Evolutionary conservation across 768 basidiomycete species (phyloP).

Genomic region (Auriscalpium vulgare): DNA sequence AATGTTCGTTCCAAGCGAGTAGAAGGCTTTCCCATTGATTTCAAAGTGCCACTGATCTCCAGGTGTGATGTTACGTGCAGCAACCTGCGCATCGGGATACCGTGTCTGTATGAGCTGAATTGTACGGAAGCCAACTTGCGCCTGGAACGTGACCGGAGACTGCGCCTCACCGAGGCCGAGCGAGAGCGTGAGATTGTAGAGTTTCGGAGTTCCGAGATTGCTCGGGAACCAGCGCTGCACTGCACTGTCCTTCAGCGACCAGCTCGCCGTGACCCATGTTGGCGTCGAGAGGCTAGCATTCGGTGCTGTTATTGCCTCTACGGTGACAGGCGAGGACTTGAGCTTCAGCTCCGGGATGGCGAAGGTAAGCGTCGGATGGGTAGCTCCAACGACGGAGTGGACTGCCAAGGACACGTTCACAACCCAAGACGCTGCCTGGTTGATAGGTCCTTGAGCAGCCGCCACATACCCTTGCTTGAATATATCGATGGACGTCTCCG

Average conservation of each 20-base stretch:
- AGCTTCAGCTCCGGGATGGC: slow-evolving; percentile 40
- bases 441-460: slow-evolving; percentile 22
- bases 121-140: slow-evolving; percentile 50
- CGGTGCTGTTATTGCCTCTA: too few species aligned
- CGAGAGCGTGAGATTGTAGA: slow-evolving; percentile 43
- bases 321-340: slow-evolving; percentile 26
- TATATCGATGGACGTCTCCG: slow-evolving; percentile 46
- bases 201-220: slow-evolving; percentile 47
- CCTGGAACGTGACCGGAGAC: slow-evolving; percentile 26
- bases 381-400: slow-evolving; percentile 31
- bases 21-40: slow-evolving; percentile 50
- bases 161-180: slow-evolving; percentile 23
- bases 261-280: slow-evolving; percentile 35
- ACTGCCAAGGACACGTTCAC: slow-evolving; percentile 46
- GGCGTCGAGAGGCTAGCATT: slow-evolving; percentile 16
- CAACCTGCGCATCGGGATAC: slow-evolving; percentile 37
- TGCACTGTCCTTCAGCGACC: slow-evolving; percentile 37
- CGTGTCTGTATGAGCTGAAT: slow-evolving; percentile 43
- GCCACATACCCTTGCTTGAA: slow-evolving; percentile 44
- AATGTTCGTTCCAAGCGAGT: slow-evolving; percentile 47
- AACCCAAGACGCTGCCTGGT: slow-evolving; percentile 46
- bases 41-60: slow-evolving; percentile 57
- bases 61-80: slow-evolving; percentile 42
- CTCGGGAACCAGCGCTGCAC: slow-evolving; percentile 48
- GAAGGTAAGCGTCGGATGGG: slow-evolving; percentile 31